Conservation (phyloP, 1,284 basidiomycete species). For the Cryptococcus sp. region DNA sequence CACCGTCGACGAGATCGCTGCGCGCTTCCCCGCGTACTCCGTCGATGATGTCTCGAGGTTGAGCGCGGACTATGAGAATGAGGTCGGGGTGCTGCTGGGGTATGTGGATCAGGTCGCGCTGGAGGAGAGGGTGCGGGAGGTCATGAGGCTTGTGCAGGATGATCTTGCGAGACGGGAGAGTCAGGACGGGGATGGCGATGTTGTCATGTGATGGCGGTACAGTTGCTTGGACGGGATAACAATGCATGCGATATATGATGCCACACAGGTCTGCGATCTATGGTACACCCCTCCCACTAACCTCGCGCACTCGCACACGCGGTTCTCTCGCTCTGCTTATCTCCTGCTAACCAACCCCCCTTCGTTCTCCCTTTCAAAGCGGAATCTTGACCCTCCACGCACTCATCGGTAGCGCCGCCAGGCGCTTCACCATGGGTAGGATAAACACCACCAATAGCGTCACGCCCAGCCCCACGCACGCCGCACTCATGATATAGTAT, state of each 20-base stretch:
- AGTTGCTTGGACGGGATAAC: background rate
- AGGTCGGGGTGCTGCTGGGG: slow-evolving; percentile 33
- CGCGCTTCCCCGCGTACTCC: slow-evolving; percentile 39
- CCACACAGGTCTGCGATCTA: background rate
- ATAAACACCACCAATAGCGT: slow-evolving; percentile 72
- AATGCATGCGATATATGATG: background rate
- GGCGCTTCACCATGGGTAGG: slow-evolving; percentile 72
- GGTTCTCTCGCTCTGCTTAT: background rate
- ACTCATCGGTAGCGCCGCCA: slow-evolving; percentile 59
- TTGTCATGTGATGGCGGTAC: slow-evolving; percentile 3
- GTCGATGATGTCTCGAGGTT: slow-evolving; percentile 37
- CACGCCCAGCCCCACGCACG: slow-evolving; percentile 75
- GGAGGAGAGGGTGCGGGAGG: slow-evolving; percentile 34
- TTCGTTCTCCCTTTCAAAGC: slow-evolving; percentile 8
- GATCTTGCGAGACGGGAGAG: slow-evolving; percentile 18
- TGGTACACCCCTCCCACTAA: background rate
- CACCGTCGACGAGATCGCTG: slow-evolving; percentile 36
- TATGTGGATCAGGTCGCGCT: slow-evolving; percentile 31
- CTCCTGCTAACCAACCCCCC: background rate
- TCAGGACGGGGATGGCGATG: slow-evolving; percentile 4
- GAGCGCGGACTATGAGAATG: slow-evolving; percentile 39
- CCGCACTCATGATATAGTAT: slow-evolving; percentile 78
- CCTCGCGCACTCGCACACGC: background rate
- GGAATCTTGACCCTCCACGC: slow-evolving; percentile 50
- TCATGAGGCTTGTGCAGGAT: slow-evolving; percentile 30